Evolutionary conservation across 805 yeast genomes (phyloP).

Genomic region (Saturnispora hagleri): DNA sequence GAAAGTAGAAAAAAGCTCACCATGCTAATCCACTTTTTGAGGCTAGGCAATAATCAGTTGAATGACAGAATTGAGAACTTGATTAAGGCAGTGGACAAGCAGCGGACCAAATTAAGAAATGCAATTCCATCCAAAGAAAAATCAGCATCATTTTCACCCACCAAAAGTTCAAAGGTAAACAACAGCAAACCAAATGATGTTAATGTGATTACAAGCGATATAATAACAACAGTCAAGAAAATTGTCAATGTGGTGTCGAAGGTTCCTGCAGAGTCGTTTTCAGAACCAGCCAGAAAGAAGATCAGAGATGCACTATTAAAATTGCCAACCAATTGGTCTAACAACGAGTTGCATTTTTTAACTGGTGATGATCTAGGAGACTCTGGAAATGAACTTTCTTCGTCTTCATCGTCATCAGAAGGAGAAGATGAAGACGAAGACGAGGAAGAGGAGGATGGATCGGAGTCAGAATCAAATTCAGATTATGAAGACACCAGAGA

Average conservation of each 20-base stretch:
- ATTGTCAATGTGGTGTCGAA: slow-evolving; percentile 80
- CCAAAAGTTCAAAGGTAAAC: not conserved
- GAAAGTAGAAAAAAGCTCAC: slow-evolving; percentile 71
- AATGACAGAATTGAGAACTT: slow-evolving; percentile 56
- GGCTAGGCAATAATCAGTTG: slow-evolving; percentile 71
- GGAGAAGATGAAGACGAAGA: slow-evolving; percentile 13
- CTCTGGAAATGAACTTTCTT: not conserved
- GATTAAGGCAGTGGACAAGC: slow-evolving; percentile 23
- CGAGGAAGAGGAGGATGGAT: slow-evolving; percentile 13
- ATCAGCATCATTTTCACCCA: not conserved
- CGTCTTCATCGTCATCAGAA: not conserved
- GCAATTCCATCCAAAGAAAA: slow-evolving; percentile 4
- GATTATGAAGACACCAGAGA: slow-evolving; percentile 11
- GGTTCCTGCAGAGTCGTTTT: slow-evolving; percentile 66
- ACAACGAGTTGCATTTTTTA: slow-evolving; percentile 10
- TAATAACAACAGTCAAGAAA: slow-evolving; percentile 80
- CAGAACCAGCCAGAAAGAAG: slow-evolving; percentile 69
- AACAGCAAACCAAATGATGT: slow-evolving; percentile 2
- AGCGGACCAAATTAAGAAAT: slow-evolving; percentile 13
- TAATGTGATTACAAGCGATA: slow-evolving; percentile 38
- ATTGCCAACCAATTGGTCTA: slow-evolving; percentile 68
- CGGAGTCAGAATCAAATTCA: slow-evolving; percentile 7
- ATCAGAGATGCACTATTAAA: slow-evolving; percentile 71
- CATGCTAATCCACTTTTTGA: slow-evolving; percentile 70
- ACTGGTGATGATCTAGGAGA: slow-evolving; percentile 5